Evolutionary conservation across 2,329 filamentous ascomycete genomes (phyloP).

Genomic region (Neonectria sp.): DNA sequence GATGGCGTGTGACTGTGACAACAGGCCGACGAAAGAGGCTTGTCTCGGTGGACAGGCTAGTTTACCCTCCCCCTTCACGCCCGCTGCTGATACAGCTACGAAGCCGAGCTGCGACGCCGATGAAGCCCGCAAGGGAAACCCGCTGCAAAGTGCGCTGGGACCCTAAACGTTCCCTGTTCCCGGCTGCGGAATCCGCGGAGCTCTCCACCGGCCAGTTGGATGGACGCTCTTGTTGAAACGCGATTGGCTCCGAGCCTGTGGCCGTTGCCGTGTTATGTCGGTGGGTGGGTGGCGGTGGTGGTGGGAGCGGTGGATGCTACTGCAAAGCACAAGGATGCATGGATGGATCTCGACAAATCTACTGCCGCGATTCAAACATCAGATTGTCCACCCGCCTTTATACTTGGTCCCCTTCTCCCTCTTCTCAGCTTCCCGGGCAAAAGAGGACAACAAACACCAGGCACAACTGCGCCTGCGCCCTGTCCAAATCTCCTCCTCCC

Average conservation of each 20-base stretch:
- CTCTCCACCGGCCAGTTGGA: conserved; percentile 7
- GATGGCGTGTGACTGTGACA: background rate
- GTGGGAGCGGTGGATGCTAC: conserved; percentile 6
- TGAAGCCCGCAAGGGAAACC: conserved; percentile 23
- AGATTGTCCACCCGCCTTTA: conserved; percentile 13
- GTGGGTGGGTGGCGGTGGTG: conserved; percentile 2
- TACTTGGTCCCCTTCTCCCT: background rate
- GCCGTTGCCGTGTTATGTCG: conserved; percentile 8
- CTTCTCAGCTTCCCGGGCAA: background rate
- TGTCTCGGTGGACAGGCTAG: background rate
- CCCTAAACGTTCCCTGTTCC: background rate
- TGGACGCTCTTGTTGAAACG: background rate
- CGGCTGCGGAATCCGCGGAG: conserved; percentile 10
- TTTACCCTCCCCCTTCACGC: background rate
- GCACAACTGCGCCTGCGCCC: conserved; percentile 1
- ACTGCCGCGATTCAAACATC: background rate
- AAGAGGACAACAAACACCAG: conserved; percentile 13
- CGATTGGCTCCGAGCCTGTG: conserved; percentile 18
- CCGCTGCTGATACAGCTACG: conserved; percentile 1
- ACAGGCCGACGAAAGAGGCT: background rate
- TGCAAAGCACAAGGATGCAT: conserved; percentile 1
- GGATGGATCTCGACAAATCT: conserved; percentile 1
- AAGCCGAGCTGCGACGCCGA: conserved; percentile 19
- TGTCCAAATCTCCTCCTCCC: background rate
- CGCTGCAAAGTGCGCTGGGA: conserved; percentile 8